Base-by-base conservation (phyloP, 2,329 filamentous ascomycete species). In the Pseudogymnoascus verrucosus region DNA sequence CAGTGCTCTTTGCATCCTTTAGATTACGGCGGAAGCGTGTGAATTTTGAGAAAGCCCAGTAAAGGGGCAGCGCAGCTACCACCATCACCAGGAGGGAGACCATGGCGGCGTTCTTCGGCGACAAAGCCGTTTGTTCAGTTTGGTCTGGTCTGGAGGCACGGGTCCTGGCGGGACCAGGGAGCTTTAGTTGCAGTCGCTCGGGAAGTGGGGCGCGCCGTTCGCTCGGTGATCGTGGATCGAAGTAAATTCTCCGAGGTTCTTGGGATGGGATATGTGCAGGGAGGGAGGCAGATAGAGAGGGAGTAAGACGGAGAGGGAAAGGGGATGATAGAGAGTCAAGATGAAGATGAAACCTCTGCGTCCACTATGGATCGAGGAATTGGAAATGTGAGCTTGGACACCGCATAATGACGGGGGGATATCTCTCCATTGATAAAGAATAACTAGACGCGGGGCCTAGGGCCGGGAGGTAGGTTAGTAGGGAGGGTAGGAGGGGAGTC, bases 1-100 rank as follows among this genome's bases (percentile, higher is more conserved):
- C 81, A 14, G 78, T 79, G 63, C 74, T 75, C 73, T 79, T 82
- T 2, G 83, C 83, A 34, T 77, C 76, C 8, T 73, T 75, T 61
- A 85, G 78, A 65, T 84, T 83, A 61, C 68, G 71, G 42, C 69
- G 71, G 57, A 83, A 68, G n/a, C 75, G 74, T 1, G 71, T 60
- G 16, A 70, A 42, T 37, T 64, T 69, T 2, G 66, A 65, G 60
- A 67, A 71, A 14, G 69, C 44, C 64, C 44, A 68, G 57, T 70
- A 72, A 16, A 67, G 14, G 16, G 64, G 60, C 16, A 69, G 31
- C 14, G 65, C 65, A 59, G 65, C 40, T 28, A 70, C 14, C 21
- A 67, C 63, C 16, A 70, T 39, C 40, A 64, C 61, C 37, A 71
- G 44, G 5, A 67, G 59, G 37, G 70, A 66, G 37, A 64, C 64